phyloP scores from a whole-genome alignment of 2,329 filamentous ascomycete species.

The Phialophora verrucosa region DNA sequence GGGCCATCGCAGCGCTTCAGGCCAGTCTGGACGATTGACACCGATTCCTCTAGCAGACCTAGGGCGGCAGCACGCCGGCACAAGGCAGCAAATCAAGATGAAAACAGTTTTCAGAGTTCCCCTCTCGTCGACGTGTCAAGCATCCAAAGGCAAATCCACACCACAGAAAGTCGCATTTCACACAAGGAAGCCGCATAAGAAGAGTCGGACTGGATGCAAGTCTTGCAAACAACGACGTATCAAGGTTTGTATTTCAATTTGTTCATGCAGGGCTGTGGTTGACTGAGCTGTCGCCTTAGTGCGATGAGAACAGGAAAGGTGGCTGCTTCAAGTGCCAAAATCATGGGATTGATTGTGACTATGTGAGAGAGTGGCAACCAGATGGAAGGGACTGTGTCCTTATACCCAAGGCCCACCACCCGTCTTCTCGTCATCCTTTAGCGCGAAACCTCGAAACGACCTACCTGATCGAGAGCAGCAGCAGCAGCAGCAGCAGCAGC shows the following conservation, averaged over 20 bases:
- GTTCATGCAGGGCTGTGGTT: not conserved
- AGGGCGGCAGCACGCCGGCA: slow-evolving; percentile 2
- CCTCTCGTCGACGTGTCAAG: not conserved
- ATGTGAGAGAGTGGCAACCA: not conserved
- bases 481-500: too few relatives aligned
- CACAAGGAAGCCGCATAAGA: slow-evolving; percentile 29
- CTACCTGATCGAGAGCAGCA: not conserved
- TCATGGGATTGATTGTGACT: slow-evolving; percentile 31
- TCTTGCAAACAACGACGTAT: slow-evolving; percentile 30
- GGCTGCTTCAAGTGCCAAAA: slow-evolving; percentile 30
- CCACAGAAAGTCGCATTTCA: slow-evolving; percentile 10
- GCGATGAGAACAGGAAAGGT: slow-evolving; percentile 24
- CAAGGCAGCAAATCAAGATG: slow-evolving; percentile 20
- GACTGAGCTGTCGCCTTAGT: not conserved
- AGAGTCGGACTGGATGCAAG: slow-evolving; percentile 27
- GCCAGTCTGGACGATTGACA: not conserved
- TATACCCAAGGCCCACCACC: slow-evolving; percentile 7
- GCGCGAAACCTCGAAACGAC: not conserved
- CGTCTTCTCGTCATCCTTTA: not conserved
- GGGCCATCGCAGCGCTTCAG: not conserved
- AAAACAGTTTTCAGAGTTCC: slow-evolving; percentile 24
- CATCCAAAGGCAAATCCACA: not conserved
- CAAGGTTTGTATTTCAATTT: slow-evolving; percentile 17
- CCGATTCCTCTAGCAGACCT: not conserved
- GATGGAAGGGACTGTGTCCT: not conserved